Base-by-base conservation (phyloP, 352 stramenopile genomes). In the Phytophthora fragariaefolia region DNA sequence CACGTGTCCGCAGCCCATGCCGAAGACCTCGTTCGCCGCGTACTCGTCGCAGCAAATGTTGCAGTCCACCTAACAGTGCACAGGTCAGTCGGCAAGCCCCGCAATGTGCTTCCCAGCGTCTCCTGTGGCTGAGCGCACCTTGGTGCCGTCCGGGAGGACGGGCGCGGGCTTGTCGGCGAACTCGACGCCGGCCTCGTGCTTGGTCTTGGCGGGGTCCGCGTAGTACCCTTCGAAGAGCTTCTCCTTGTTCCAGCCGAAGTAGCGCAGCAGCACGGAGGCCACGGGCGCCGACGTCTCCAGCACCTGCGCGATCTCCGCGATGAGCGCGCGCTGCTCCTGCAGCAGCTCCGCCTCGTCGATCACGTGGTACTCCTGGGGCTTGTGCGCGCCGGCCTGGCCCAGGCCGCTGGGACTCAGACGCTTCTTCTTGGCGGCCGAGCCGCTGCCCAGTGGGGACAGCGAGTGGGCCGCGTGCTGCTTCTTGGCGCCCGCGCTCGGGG, bases 41-140 rank as follows among this genome's bases (percentile, higher is more conserved):
- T 93, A 92, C 63, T 98, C 90, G 59, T 98, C 92, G 77, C 90
- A 98, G 80, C 97, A 99, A 76, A 99, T 99, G 38, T 92, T 79
- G 76, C 87, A 96, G 43, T 91, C 80, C 47, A 91, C 63, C 85
- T 94, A 51, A 10, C 28, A 64, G 2, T 57, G n/a, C n/a, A n/a
- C n/a, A n/a, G n/a, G n/a, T n/a, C n/a, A n/a, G n/a, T n/a, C n/a
- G n/a, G n/a, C n/a, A n/a, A n/a, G n/a, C n/a, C n/a, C n/a, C n/a
- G n/a, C n/a, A n/a, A n/a, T n/a, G n/a, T n/a, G n/a, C n/a, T n/a
- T n/a, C n/a, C n/a, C n/a, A n/a, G n/a, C n/a, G n/a, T n/a, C n/a
- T n/a, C n/a, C n/a, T n/a, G n/a, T n/a, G n/a, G n/a, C n/a, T n/a
- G n/a, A n/a, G n/a, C n/a, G n/a, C n/a, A 93, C 83, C 75, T 78